A percentile compares a stretch with the other conserved stretches of the same genome.
Evolutionary conservation across 2,329 filamentous ascomycete species (phyloP).

Genomic region (Cercospora canescens): DNA sequence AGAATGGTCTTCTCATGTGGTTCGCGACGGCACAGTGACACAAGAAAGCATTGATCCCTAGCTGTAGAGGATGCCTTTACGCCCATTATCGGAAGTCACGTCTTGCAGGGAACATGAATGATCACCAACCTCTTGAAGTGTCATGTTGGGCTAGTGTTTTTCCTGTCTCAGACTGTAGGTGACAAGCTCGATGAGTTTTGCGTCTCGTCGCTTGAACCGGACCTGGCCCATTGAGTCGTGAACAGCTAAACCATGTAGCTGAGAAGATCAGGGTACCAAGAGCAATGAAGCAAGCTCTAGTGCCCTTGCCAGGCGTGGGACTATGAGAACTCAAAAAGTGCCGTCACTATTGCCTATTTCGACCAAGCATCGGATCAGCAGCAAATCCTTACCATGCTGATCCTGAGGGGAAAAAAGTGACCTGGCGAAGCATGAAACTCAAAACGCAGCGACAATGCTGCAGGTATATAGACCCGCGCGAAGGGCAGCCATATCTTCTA

Average conservation of each 20-base stretch:
- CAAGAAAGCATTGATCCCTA: too few species aligned
- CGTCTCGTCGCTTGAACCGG: not conserved
- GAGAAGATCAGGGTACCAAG: not conserved
- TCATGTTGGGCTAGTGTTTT: too few species aligned
- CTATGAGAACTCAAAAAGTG: not conserved
- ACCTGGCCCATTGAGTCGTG: not conserved
- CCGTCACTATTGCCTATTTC: not conserved
- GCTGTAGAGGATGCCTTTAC: too few species aligned
- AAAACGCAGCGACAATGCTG: not conserved
- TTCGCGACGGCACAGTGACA: too few species aligned
- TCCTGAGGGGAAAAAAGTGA: not conserved
- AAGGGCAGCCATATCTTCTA: not conserved
- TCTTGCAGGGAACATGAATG: too few species aligned
- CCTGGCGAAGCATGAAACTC: not conserved
- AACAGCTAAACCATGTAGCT: not conserved
- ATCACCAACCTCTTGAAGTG: too few species aligned
- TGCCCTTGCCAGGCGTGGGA: not conserved
- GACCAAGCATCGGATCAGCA: not conserved
- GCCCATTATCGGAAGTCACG: too few species aligned
- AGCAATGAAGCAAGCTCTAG: not conserved
- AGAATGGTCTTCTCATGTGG: too few species aligned
- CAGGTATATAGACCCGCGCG: not conserved
- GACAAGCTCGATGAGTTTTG: not conserved
- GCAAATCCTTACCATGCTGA: not conserved
- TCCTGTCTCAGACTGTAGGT: too few species aligned